These are phyloP conservation scores for Ammopiptanthus mongolicus DNA, from an alignment of 306 rosid species.

Conservation along the genomic window DNA sequence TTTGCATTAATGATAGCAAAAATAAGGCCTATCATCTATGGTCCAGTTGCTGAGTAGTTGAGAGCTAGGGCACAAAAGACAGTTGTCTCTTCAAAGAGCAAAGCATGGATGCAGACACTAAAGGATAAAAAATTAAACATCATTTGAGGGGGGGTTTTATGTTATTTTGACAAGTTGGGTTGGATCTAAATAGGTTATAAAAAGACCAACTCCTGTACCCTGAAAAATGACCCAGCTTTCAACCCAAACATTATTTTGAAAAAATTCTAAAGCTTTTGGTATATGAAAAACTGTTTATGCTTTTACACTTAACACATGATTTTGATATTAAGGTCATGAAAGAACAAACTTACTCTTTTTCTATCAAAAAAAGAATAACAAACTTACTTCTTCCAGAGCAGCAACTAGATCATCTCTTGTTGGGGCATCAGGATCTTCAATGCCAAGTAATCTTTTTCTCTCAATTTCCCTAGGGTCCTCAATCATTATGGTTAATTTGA, in stretches of 20 bases:
- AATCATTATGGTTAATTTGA: conserved; percentile 80
- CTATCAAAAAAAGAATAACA: background rate
- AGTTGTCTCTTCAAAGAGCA: background rate
- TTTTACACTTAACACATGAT: background rate
- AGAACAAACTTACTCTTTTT: conserved; percentile 34
- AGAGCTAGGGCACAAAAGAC: background rate
- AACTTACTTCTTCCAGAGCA: conserved; percentile 75
- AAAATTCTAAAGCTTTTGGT: background rate
- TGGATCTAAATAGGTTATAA: background rate
- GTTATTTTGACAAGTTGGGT: background rate
- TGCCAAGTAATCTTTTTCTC: conserved; percentile 83
- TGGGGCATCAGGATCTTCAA: conserved; percentile 77
- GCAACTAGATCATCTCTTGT: conserved; percentile 77
- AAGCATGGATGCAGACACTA: background rate
- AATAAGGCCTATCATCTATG: background rate
- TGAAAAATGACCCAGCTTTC: background rate
- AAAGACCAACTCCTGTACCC: background rate
- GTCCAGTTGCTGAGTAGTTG: background rate
- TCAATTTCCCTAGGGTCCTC: conserved; percentile 95
- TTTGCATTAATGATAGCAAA: background rate
- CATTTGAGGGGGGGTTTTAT: background rate
- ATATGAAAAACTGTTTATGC: background rate
- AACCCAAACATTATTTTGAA: conserved; percentile 3
- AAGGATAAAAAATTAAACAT: background rate
- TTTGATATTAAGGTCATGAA: background rate